Evolutionary conservation across 2,329 filamentous ascomycete genomes (phyloP).

Genomic region (Colletotrichum sp.): DNA sequence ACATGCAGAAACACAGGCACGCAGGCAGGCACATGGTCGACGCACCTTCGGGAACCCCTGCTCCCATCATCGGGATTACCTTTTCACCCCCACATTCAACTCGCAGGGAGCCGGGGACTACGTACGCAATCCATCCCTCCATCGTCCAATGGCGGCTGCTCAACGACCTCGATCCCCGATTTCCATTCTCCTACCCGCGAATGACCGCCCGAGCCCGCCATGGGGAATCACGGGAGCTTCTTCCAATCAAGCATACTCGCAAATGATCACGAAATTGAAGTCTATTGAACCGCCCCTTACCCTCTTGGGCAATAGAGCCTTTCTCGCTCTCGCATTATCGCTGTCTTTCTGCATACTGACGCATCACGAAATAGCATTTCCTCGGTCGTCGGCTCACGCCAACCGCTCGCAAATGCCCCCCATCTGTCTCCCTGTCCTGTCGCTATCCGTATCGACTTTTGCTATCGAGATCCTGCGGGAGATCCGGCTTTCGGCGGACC

Average conservation of each 20-base stretch:
- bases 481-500: not conserved
- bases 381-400: not conserved
- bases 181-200: not conserved
- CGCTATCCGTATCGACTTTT: not conserved
- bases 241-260: constrained; percentile 11
- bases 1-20: not conserved
- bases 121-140: not conserved
- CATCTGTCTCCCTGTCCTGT: not conserved
- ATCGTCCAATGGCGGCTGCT: not conserved
- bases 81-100: not conserved
- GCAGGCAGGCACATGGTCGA: not conserved
- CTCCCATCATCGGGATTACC: not conserved
- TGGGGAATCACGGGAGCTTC: constrained; percentile 3
- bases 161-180: not conserved
- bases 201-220: not conserved
- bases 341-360: not conserved
- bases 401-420: not conserved
- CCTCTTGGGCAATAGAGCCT: not conserved
- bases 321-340: not conserved
- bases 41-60: not conserved
- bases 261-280: not conserved
- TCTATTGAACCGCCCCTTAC: not conserved
- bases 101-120: not conserved
- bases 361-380: not conserved
- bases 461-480: not conserved